These are phyloP conservation scores for Phyllosticta citriasiana DNA, from an alignment of 2,329 filamentous ascomycete species.

Conservation along the genomic window DNA sequence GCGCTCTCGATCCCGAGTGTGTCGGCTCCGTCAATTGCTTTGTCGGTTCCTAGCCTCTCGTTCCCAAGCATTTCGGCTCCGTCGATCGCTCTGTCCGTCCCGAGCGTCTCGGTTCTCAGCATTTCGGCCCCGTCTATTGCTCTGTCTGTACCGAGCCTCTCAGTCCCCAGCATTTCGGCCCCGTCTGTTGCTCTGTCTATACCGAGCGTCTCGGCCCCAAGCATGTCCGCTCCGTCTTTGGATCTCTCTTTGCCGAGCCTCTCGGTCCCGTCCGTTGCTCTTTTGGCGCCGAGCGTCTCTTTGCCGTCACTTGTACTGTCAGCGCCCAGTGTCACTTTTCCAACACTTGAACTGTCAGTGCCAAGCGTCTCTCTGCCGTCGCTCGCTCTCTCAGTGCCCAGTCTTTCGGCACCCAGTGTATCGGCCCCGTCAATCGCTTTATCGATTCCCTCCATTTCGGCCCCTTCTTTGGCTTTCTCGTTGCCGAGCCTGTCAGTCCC, in stretches of 20 bases:
- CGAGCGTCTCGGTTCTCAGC: no score
- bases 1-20: background rate
- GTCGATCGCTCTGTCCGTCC: background rate
- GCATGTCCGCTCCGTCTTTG: background rate
- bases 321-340: no score
- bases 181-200: background rate
- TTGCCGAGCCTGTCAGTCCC: no score
- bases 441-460: background rate
- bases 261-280: no score
- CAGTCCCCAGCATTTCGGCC: background rate
- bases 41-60: background rate
- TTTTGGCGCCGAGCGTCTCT: no score
- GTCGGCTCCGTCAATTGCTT: background rate
- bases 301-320: no score
- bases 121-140: background rate
- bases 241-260: no score
- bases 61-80: no score
- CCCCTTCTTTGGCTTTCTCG: background rate
- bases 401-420: background rate
- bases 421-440: no score
- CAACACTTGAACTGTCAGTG: no score
- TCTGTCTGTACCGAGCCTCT: background rate
- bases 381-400: background rate
- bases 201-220: background rate
- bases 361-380: no score